phyloP scores from a whole-genome alignment of 192 early-diverging fungal species.

The Entomortierella beljakovae region DNA sequence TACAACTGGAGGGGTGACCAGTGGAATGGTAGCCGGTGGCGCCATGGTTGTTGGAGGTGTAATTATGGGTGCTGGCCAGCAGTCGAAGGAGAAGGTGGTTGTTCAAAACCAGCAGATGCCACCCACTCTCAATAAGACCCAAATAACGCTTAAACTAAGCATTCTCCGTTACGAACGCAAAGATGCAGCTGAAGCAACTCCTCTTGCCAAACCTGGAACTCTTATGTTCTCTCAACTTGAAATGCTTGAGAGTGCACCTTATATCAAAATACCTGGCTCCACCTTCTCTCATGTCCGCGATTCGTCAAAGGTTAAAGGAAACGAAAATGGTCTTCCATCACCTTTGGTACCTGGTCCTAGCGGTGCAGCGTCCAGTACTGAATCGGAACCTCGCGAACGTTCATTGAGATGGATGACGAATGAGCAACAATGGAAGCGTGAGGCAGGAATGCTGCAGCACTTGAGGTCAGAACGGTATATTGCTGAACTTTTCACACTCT shows the following conservation, averaged over 20 bases:
- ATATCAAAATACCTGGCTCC: conserved; percentile 31
- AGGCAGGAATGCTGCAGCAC: conserved; percentile 53
- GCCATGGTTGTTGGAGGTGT: not conserved
- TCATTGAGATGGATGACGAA: conserved; percentile 48
- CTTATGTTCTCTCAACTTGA: conserved; percentile 49
- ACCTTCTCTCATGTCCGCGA: conserved; percentile 49
- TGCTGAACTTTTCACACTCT: conserved; percentile 35
- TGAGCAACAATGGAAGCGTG: conserved; percentile 50
- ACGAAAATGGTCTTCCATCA: conserved; percentile 29
- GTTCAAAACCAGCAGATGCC: not conserved
- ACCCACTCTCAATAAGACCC: conserved; percentile 31
- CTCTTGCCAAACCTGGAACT: conserved; percentile 35
- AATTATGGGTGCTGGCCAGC: not conserved
- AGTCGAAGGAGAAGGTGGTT: not conserved
- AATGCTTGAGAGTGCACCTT: conserved; percentile 26
- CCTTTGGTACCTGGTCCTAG: conserved; percentile 35
- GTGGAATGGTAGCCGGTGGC: conserved; percentile 5
- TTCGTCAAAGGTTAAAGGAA: conserved; percentile 26
- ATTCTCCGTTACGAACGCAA: conserved; percentile 48
- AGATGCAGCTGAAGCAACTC: conserved; percentile 35
- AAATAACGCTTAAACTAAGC: conserved; percentile 46
- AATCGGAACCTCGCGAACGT: conserved; percentile 38
- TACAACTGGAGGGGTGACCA: not conserved
- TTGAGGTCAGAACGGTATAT: conserved; percentile 31
- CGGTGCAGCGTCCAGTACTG: conserved; percentile 19